A percentile compares a stretch with the other conserved stretches of the same genome.
These are phyloP conservation scores for Albatrellus ellisii DNA, from an alignment of 768 basidiomycete genomes.

Conservation along the genomic window DNA sequence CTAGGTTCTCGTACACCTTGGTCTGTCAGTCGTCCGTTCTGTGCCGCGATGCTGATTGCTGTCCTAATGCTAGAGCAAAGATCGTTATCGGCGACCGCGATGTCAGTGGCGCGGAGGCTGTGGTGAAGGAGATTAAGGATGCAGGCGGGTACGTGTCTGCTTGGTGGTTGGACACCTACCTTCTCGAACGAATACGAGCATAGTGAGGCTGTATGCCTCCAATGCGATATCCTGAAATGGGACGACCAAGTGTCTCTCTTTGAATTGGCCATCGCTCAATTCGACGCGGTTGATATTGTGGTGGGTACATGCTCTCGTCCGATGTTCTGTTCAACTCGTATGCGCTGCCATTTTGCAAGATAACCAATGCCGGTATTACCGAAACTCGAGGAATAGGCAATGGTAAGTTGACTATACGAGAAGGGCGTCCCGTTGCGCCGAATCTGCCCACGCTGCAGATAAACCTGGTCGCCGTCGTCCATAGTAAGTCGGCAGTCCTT, in stretches of 20 bases:
- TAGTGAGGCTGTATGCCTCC: constrained; percentile 8
- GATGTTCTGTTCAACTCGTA: neutral
- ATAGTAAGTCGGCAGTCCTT: constrained; percentile 15
- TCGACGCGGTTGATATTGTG: constrained; percentile 20
- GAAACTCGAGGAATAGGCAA: constrained; percentile 2
- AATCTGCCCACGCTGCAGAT: constrained; percentile 17
- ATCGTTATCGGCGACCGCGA: constrained; percentile 13
- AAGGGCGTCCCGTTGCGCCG: no score
- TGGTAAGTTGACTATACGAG: no score
- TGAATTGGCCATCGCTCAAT: constrained; percentile 16
- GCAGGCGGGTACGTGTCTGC: constrained; percentile 12
- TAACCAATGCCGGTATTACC: constrained; percentile 15
- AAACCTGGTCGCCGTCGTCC: constrained; percentile 19
- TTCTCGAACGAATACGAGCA: neutral
- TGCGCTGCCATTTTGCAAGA: constrained; percentile 11
- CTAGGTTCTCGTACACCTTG: no score
- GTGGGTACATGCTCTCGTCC: constrained; percentile 12
- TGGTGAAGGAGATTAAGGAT: constrained; percentile 6
- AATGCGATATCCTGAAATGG: constrained; percentile 16
- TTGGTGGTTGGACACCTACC: no score
- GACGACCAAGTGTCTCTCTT: constrained; percentile 20
- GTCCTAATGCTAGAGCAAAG: constrained; percentile 2
- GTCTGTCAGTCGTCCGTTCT: neutral
- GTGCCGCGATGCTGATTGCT: neutral
- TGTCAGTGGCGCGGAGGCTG: constrained; percentile 1